Conservation (phyloP, 441 rosid genomes). For the Arabidopsis lyrata region DNA sequence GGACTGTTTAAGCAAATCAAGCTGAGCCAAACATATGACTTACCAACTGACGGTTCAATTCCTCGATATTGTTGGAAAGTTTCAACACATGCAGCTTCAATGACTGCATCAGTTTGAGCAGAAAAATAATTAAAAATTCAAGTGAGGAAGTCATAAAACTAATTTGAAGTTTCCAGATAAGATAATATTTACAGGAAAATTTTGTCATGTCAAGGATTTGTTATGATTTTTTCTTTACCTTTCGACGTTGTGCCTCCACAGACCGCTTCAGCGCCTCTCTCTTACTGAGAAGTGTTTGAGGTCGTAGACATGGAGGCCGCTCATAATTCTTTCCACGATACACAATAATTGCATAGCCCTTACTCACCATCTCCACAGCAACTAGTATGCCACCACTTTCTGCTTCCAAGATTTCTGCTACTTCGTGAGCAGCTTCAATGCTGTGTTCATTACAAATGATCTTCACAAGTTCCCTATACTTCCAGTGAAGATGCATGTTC, state of each 20-base stretch:
- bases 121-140: neutral
- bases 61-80: constrained; percentile 71
- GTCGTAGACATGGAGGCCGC: constrained; percentile 84
- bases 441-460: constrained; percentile 68
- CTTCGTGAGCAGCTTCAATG: constrained; percentile 66
- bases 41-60: constrained; percentile 76
- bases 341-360: constrained; percentile 86
- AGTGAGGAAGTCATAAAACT: neutral
- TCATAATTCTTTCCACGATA: constrained; percentile 95
- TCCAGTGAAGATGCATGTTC: constrained; percentile 99
- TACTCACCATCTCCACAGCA: constrained; percentile 83
- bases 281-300: constrained; percentile 80
- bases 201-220: constrained; percentile 18
- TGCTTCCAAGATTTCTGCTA: constrained; percentile 76
- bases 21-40: constrained; percentile 45
- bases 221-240: constrained; percentile 57
- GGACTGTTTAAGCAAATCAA: constrained; percentile 13
- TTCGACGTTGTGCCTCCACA: constrained; percentile 80
- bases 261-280: constrained; percentile 86
- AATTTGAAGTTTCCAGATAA: constrained; percentile 6
- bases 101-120: constrained; percentile 63
- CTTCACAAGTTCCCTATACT: constrained; percentile 96
- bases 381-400: constrained; percentile 97
- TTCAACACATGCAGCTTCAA: constrained; percentile 89
- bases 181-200: neutral